Evolutionary conservation across 129 eudicot genomes (phyloP).

Genomic region (Centella asiatica): DNA sequence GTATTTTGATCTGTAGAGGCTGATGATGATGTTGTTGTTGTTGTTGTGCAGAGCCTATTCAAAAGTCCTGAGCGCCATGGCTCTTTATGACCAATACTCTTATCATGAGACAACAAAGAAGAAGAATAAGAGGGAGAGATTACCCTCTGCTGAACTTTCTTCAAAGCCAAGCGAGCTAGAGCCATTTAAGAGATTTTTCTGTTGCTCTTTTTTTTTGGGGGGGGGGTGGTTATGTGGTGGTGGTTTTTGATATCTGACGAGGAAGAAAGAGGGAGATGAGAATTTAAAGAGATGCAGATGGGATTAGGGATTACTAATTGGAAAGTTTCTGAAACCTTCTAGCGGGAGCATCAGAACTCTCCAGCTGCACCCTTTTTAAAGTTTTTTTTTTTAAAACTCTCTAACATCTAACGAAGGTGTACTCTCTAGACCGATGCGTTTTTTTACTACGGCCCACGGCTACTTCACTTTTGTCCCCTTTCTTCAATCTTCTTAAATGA

Average conservation of each 20-base stretch:
- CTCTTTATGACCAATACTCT: constrained; percentile 14
- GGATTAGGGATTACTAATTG: not conserved
- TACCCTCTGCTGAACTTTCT: constrained; percentile 27
- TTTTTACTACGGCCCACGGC: too few relatives aligned
- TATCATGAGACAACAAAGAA: constrained; percentile 1
- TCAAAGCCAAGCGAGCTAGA: constrained; percentile 50
- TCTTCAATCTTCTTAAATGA: too few relatives aligned
- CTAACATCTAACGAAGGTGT: too few relatives aligned
- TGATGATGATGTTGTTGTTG: constrained; percentile 30
- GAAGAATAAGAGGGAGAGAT: constrained; percentile 7
- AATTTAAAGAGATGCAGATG: constrained; percentile 1
- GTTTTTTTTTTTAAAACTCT: not conserved
- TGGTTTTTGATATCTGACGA: not conserved
- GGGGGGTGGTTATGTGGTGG: not conserved
- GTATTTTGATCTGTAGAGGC: constrained; percentile 9
- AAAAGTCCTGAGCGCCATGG: constrained; percentile 37
- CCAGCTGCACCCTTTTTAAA: not conserved
- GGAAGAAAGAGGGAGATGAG: too few relatives aligned
- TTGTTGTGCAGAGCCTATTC: constrained; percentile 27
- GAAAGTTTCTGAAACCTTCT: constrained; percentile 2
- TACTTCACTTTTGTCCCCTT: too few relatives aligned
- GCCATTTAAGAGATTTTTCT: constrained; percentile 26
- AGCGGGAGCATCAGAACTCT: not conserved
- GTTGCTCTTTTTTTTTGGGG: not conserved
- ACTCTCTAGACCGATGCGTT: too few relatives aligned